Conservation (phyloP, 495 filamentous ascomycete genomes). For the Penicillium bovifimosum region DNA sequence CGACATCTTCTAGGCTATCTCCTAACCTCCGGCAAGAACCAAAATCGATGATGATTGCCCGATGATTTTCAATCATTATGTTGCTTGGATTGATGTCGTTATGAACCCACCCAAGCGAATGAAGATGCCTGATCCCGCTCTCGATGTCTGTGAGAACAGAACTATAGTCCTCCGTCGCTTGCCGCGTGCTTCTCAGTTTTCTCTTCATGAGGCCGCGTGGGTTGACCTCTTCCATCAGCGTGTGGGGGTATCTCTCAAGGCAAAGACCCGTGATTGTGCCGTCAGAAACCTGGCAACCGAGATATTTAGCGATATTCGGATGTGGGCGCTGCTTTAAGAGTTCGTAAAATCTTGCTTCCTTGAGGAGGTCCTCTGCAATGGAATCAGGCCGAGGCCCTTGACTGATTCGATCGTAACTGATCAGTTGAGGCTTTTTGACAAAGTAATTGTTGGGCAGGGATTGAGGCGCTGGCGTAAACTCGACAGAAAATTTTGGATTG, state of each 20-base stretch:
- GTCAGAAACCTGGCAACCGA: neutral
- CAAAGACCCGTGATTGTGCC: neutral
- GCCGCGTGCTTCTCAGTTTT: neutral
- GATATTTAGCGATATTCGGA: neutral
- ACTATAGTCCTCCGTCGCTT: neutral
- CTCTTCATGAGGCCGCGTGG: neutral
- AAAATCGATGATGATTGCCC: slow-evolving; percentile 33
- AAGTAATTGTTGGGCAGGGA: neutral
- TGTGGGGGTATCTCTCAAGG: neutral
- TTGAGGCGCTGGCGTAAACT: neutral
- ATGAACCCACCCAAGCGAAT: slow-evolving; percentile 23
- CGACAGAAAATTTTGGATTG: no score
- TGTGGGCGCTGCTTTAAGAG: neutral
- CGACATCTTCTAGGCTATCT: neutral
- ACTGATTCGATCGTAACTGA: neutral
- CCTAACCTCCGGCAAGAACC: slow-evolving; percentile 26
- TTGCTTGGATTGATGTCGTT: slow-evolving; percentile 29
- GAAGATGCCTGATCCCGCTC: neutral
- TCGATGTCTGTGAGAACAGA: neutral
- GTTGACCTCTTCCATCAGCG: slow-evolving; percentile 1
- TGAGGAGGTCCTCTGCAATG: neutral
- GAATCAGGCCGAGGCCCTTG: neutral
- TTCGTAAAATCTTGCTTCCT: neutral
- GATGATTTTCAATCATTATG: slow-evolving; percentile 24
- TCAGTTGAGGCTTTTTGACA: neutral